A percentile compares a stretch with the other conserved stretches of the same genome.
Conservation (phyloP, 2,329 filamentous ascomycete species). For the Pochonia chlamydosporia region DNA sequence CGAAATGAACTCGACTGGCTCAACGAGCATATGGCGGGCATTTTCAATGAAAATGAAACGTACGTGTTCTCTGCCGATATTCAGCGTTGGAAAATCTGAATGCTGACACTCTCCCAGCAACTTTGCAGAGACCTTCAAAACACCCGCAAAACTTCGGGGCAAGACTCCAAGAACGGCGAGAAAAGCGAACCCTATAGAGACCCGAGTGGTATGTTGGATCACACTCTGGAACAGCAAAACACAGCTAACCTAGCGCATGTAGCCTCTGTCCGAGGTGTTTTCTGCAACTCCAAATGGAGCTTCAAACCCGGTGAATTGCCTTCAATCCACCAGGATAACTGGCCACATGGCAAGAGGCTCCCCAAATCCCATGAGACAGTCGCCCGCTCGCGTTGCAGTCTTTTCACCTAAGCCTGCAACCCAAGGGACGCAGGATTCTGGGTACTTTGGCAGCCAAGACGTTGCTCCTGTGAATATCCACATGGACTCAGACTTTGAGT, state of each 20-base stretch:
- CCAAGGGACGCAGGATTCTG: slow-evolving; percentile 48
- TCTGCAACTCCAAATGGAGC: slow-evolving; percentile 52
- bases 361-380: slow-evolving; percentile 26
- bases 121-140: slow-evolving; percentile 93
- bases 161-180: slow-evolving; percentile 71
- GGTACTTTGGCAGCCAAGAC: slow-evolving; percentile 64
- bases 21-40: slow-evolving; percentile 95
- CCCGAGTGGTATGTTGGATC: slow-evolving; percentile 53
- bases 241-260: slow-evolving; percentile 20
- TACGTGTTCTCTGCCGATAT: slow-evolving; percentile 34
- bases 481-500: slow-evolving; percentile 15
- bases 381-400: slow-evolving; percentile 22
- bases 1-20: slow-evolving; percentile 96
- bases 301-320: slow-evolving; percentile 40
- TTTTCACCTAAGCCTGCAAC: slow-evolving; percentile 23
- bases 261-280: slow-evolving; percentile 58
- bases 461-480: slow-evolving; percentile 20
- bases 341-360: slow-evolving; percentile 42
- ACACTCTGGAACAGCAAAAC: background rate
- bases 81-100: background rate
- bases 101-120: slow-evolving; percentile 51
- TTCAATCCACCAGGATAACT: slow-evolving; percentile 52
- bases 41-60: slow-evolving; percentile 84
- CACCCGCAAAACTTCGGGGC: slow-evolving; percentile 74
- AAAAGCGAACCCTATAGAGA: slow-evolving; percentile 52